A percentile compares a stretch with the other conserved stretches of the same genome.
phyloP scores from a whole-genome alignment of 2,329 filamentous ascomycete genomes.

The Scopulariopsis brevicaulis region DNA sequence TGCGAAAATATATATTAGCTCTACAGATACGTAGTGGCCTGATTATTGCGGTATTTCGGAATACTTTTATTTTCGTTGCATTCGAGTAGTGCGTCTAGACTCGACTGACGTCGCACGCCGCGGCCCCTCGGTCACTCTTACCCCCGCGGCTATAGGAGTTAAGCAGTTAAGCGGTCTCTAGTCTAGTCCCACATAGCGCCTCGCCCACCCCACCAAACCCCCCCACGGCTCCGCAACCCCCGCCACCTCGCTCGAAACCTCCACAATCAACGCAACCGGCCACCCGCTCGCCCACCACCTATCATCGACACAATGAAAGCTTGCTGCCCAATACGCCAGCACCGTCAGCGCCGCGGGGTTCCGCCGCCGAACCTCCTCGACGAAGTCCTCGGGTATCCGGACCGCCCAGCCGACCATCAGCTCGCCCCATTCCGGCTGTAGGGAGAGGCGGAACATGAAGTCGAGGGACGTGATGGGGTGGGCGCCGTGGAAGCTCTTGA shows the following conservation, averaged over 20 bases:
- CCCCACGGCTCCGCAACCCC: neutral
- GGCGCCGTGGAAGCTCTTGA: neutral
- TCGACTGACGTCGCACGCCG: no score
- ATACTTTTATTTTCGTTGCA: no score
- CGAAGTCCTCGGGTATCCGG: slow-evolving; percentile 5
- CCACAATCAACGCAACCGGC: slow-evolving; percentile 5
- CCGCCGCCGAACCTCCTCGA: slow-evolving; percentile 2
- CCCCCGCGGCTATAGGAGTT: no score
- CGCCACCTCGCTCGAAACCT: neutral
- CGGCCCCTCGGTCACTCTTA: no score
- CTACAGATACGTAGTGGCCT: no score
- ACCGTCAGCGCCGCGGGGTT: slow-evolving; percentile 6
- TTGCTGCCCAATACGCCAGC: slow-evolving; percentile 7
- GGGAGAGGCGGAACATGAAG: slow-evolving; percentile 4
- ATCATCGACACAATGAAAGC: slow-evolving; percentile 4
- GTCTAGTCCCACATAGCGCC: neutral
- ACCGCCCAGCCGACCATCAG: slow-evolving; percentile 8
- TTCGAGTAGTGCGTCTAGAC: no score
- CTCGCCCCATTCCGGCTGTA: slow-evolving; percentile 3
- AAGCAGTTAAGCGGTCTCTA: no score
- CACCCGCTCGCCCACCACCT: slow-evolving; percentile 9
- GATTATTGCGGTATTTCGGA: no score
- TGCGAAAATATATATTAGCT: no score
- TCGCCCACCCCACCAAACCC: neutral
- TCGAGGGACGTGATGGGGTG: neutral